Evolutionary conservation across 371 early-diverging fungal genomes (phyloP).

Genomic region (Parasitella parasitica): DNA sequence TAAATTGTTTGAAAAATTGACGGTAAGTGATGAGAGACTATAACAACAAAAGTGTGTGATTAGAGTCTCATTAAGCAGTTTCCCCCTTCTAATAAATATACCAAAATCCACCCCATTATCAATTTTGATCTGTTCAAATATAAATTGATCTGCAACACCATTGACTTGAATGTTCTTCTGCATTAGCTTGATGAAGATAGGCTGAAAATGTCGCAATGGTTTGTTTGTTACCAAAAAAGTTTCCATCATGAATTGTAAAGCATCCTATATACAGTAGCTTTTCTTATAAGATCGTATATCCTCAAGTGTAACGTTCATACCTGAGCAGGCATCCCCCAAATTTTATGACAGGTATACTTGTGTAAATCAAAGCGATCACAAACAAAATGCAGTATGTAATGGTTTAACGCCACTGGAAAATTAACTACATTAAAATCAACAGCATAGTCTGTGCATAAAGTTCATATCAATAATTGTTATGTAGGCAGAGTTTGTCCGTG

Average conservation of each 20-base stretch:
- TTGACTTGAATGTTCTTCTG: not conserved
- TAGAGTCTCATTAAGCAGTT: not conserved
- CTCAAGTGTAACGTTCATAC: not conserved
- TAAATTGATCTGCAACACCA: not conserved
- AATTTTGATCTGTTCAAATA: not conserved
- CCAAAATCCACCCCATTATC: not conserved
- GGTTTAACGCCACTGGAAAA: constrained; percentile 15
- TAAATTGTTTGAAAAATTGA: not conserved
- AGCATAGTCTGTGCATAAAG: constrained; percentile 14
- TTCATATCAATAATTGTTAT: too few relatives aligned
- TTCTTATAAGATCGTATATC: not conserved
- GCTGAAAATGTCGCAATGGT: not conserved
- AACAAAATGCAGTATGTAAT: not conserved
- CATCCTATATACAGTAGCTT: not conserved
- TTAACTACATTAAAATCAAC: constrained; percentile 24
- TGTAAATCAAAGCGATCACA: not conserved
- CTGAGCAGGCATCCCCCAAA: not conserved
- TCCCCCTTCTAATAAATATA: not conserved
- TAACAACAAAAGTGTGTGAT: not conserved
- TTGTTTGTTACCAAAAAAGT: not conserved
- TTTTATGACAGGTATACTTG: not conserved
- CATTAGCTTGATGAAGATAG: not conserved
- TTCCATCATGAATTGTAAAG: not conserved
- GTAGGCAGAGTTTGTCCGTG: too few relatives aligned
- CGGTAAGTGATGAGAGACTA: not conserved